Evolutionary conservation across 306 rosid genomes (phyloP), one percentile per base, ranked within the genome.

Genomic region (Medicago arabica): DNA sequence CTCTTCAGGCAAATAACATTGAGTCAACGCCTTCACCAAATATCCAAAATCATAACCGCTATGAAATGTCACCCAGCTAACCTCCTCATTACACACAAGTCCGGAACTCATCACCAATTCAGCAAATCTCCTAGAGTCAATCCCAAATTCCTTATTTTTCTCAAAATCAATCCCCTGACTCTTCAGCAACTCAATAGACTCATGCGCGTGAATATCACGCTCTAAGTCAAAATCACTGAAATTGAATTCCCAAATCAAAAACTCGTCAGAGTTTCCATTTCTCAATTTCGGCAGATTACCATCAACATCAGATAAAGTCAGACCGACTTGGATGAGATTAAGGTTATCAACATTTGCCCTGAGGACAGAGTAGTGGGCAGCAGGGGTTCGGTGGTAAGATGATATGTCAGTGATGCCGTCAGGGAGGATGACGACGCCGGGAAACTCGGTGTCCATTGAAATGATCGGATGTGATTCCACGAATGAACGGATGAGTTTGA

Each of bases 371-470:
- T 89, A 91, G 57, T 87, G 81, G 1, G 68, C 47, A 15, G 36
- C 50, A 13, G 84, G 46, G 1, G 57, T 69, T 8, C 69, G 81
- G 40, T 18, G 34, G 9, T 11, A 36, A 38, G 17, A 34, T 2
- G 16, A 15, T 0, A 81, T 0, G 14, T 19, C 23, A 2, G 25
- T 70, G 3, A 80, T 5, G 9, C 38, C 38, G 3, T 67, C 83
- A 9, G 78, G 77, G 10, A 81, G 86, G 73, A 79, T 16, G 0
- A 87, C 87, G 9, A 89, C 75, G 47, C 97, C 97, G 0, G 94
- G 94, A 10, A 91, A 91, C 69, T 91, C 96, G 0, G 96, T 91
- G 16, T 91, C 96, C 93, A 91, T 91, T 17, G 96, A 59, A 31
- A 89, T 40, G 11, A 74, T 10, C 0, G 92, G 92, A 71, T 36